A percentile compares a stretch with the other conserved stretches of the same genome.
These are phyloP conservation scores for Corchorus capsularis DNA, from an alignment of 345 rosid species.

Conservation along the genomic window DNA sequence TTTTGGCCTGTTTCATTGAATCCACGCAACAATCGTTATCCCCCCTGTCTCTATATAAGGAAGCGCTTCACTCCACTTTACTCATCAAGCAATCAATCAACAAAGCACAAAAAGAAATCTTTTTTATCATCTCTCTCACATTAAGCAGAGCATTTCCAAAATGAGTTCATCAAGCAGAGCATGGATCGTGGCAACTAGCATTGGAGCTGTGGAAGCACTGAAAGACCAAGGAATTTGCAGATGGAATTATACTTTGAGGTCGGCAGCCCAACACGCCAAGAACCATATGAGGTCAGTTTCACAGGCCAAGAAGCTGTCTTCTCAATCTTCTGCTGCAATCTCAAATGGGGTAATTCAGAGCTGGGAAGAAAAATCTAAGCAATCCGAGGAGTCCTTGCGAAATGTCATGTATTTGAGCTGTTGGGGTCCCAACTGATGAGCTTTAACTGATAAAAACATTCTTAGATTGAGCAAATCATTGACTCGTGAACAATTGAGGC, in stretches of 20 bases:
- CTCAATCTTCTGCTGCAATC: slow-evolving; percentile 35
- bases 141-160: neutral
- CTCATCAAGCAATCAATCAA: neutral
- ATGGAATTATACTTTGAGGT: slow-evolving; percentile 51
- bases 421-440: slow-evolving; percentile 45
- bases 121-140: neutral
- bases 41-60: neutral
- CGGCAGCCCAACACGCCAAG: slow-evolving; percentile 46
- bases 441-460: neutral
- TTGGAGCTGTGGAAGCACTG: slow-evolving; percentile 63
- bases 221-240: slow-evolving; percentile 67
- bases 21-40: neutral
- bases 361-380: slow-evolving; percentile 21
- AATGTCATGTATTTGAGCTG: slow-evolving; percentile 56
- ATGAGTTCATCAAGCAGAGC: slow-evolving; percentile 53
- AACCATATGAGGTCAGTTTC: slow-evolving; percentile 38
- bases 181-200: slow-evolving; percentile 48
- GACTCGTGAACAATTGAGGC: neutral
- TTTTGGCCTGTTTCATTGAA: neutral
- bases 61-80: neutral
- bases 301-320: slow-evolving; percentile 46
- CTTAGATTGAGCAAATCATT: neutral
- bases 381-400: slow-evolving; percentile 50
- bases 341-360: neutral
- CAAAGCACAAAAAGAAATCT: neutral